Conservation (phyloP, 129 eudicot genomes). For the Flaveria brownii region DNA sequence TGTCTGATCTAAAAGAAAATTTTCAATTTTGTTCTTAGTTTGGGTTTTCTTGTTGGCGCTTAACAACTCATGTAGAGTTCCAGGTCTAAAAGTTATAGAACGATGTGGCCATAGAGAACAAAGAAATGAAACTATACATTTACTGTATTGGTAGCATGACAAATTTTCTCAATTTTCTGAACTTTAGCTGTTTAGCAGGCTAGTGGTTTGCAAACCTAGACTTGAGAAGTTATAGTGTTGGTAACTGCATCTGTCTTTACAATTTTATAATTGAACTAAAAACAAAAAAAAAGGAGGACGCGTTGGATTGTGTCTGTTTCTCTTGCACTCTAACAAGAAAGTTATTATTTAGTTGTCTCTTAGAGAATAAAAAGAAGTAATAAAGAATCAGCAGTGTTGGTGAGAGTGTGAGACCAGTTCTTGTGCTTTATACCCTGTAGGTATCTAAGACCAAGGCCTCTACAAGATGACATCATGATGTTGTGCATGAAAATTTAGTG, state of each 20-base stretch:
- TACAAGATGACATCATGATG: slow-evolving; percentile 1
- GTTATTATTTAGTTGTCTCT: background rate
- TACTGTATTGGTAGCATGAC: no score
- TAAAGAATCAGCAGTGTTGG: background rate
- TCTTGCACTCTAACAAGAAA: background rate
- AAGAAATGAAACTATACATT: no score
- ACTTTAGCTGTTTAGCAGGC: background rate
- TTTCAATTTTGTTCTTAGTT: background rate
- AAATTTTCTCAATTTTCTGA: no score
- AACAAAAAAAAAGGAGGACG: background rate
- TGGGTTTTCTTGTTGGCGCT: background rate
- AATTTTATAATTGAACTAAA: background rate
- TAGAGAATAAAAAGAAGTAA: background rate
- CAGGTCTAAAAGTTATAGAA: no score
- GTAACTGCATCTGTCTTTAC: background rate
- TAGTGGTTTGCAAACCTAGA: slow-evolving; percentile 7
- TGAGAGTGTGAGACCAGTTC: no score
- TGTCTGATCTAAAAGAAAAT: background rate
- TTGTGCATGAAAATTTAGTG: background rate
- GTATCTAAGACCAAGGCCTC: background rate
- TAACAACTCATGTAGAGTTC: background rate
- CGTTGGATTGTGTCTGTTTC: background rate
- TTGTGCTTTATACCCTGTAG: background rate
- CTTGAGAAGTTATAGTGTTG: background rate
- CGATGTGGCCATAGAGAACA: no score